These are phyloP conservation scores for Orbilia blumenaviensis DNA, from an alignment of 2,329 filamentous ascomycete genomes.

Conservation along the genomic window DNA sequence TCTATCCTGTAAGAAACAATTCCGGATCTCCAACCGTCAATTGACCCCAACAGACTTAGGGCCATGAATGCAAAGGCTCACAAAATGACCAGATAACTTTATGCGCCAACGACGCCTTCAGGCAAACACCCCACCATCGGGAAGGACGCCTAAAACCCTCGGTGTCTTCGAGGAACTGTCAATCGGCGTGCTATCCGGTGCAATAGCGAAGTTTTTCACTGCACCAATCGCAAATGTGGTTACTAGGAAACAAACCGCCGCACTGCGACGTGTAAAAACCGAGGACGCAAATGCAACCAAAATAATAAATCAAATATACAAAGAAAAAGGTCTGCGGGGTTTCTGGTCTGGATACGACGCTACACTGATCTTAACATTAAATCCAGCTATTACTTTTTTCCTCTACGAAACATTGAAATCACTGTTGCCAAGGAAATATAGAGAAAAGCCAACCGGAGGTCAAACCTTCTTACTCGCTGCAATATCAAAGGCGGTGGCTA, in stretches of 20 bases:
- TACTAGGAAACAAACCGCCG: constrained; percentile 78
- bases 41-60: neutral
- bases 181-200: constrained; percentile 77
- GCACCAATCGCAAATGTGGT: constrained; percentile 85
- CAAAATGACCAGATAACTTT: constrained; percentile 68
- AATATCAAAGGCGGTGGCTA: constrained; percentile 79
- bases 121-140: constrained; percentile 59
- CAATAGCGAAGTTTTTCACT: constrained; percentile 77
- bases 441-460: constrained; percentile 62
- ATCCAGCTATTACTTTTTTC: constrained; percentile 86
- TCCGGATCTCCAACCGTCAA: neutral
- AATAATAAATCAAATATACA: constrained; percentile 71
- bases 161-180: constrained; percentile 76
- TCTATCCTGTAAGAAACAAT: constrained; percentile 55
- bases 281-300: constrained; percentile 63
- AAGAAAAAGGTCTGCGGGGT: constrained; percentile 75
- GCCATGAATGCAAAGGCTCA: neutral
- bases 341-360: constrained; percentile 92
- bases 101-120: constrained; percentile 61
- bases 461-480: constrained; percentile 76
- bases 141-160: constrained; percentile 61
- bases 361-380: constrained; percentile 79
- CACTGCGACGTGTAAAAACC: constrained; percentile 39
- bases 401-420: constrained; percentile 77
- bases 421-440: constrained; percentile 65